phyloP scores from a whole-genome alignment of 495 filamentous ascomycete species.

The Penicillium subrubescens region DNA sequence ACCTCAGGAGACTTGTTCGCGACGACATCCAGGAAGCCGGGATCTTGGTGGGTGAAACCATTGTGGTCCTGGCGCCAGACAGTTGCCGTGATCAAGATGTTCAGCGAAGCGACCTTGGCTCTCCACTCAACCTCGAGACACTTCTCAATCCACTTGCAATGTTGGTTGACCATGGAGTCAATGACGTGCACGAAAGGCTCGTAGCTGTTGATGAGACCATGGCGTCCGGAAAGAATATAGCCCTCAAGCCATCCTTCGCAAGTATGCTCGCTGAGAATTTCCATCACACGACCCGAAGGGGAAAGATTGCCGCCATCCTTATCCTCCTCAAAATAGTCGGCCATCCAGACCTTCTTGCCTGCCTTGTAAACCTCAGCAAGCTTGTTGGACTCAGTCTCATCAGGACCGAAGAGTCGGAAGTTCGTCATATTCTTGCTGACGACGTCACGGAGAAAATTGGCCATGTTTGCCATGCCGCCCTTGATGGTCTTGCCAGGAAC shows the following conservation, averaged over 20 bases:
- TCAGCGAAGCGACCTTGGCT: slow-evolving; percentile 65
- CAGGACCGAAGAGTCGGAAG: slow-evolving; percentile 74
- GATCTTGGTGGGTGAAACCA: slow-evolving; percentile 78
- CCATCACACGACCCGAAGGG: slow-evolving; percentile 68
- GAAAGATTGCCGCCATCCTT: slow-evolving; percentile 68
- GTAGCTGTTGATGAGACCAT: slow-evolving; percentile 75
- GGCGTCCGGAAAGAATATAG: slow-evolving; percentile 68
- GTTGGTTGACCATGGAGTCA: slow-evolving; percentile 78
- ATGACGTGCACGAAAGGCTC: slow-evolving; percentile 80
- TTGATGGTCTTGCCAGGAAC: slow-evolving; percentile 51
- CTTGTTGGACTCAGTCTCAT: slow-evolving; percentile 79
- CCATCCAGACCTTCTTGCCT: slow-evolving; percentile 76
- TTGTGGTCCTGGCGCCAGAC: slow-evolving; percentile 82
- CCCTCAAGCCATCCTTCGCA: slow-evolving; percentile 78
- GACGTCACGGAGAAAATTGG: slow-evolving; percentile 62
- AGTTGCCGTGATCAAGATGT: slow-evolving; percentile 72
- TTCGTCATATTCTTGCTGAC: slow-evolving; percentile 58
- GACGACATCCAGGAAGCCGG: slow-evolving; percentile 73
- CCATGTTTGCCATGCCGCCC: slow-evolving; percentile 66
- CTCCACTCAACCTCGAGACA: slow-evolving; percentile 72
- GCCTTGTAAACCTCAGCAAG: slow-evolving; percentile 65
- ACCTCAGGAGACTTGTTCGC: slow-evolving; percentile 76
- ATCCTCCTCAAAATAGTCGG: slow-evolving; percentile 73
- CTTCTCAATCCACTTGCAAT: slow-evolving; percentile 81
- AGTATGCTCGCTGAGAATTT: slow-evolving; percentile 76